phyloP scores from a whole-genome alignment of 345 rosid species.

The Boechera stricta region DNA sequence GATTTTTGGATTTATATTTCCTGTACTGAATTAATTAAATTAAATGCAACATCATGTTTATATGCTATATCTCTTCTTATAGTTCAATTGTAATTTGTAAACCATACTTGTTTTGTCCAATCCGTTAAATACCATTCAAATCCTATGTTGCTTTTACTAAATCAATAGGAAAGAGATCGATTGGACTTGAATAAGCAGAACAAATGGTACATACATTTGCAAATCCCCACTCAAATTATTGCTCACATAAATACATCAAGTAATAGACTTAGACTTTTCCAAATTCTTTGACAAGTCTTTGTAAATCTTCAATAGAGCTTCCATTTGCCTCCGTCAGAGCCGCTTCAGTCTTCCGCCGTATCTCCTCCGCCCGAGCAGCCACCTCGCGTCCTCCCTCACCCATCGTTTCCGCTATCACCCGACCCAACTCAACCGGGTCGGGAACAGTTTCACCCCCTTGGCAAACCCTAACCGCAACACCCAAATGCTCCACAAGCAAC shows the following conservation, averaged over 20 bases:
- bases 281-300: conserved; percentile 42
- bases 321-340: conserved; percentile 47
- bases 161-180: too few species aligned
- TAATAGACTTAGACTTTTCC: not conserved
- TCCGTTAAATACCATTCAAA: too few species aligned
- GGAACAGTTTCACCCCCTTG: conserved; percentile 64
- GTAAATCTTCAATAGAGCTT: conserved; percentile 38
- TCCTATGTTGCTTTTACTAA: too few species aligned
- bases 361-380: conserved; percentile 44
- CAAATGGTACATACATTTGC: too few species aligned
- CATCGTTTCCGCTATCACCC: conserved; percentile 39
- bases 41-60: not conserved
- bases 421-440: conserved; percentile 53
- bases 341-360: conserved; percentile 45
- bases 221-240: too few species aligned
- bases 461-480: conserved; percentile 55
- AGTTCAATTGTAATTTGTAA: too few species aligned
- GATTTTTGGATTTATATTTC: not conserved
- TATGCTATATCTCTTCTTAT: not conserved
- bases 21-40: not conserved
- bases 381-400: conserved; percentile 27
- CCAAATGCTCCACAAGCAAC: conserved; percentile 60
- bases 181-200: too few species aligned
- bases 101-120: not conserved
- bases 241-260: too few species aligned